Evolutionary conservation across 1,284 basidiomycete genomes (phyloP), one percentile per base, ranked within the genome.

Genomic region (Neonothopanus nambi): DNA sequence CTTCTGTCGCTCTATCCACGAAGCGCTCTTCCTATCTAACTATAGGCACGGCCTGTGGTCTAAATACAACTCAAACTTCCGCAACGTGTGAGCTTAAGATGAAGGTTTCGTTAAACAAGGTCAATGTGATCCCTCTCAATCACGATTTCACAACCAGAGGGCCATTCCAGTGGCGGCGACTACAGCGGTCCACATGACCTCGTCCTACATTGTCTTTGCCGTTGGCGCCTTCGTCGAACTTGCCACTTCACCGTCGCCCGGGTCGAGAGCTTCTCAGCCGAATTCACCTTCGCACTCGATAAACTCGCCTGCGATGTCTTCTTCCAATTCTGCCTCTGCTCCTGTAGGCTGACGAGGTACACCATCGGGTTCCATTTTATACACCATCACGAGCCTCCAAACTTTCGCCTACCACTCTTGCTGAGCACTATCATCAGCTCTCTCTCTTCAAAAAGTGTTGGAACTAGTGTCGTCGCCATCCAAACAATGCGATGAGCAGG

Each of bases 401-500:
- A 11, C 45, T 36, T 3, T 38, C 38, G 21, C 45, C 49, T 36
- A 48, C 24, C 5, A 17, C 38, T 68, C 71, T 1, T 72, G 84
- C 78, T 1, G 85, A 87, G 59, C 78, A 81, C 47, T 85, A 79
- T 57, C 79, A 87, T 54, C 80, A 83, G 55, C 73, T 88, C 24
- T 88, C 21, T 77, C 79, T 52, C 69, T 87, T 35, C 81, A 82
- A 44, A 74, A 84, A 1, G 74, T 86, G 21, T 68, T 87, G 47
- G 85, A 87, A 66, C 87, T 7, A 81, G 80, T 7, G 69, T 85
- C 41, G 80, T 81, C 49, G 85, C 84, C 36, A 80, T 88, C 46
- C 84, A 87, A 63, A 81, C 61, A 78, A 79, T 52, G 75, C 77
- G 8, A 76, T 85, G 69, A 71, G 69, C 55, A 68, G 70, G 24